Conservation (phyloP, 176 grass and related monocot species). For the Paspalum notatum region DNA sequence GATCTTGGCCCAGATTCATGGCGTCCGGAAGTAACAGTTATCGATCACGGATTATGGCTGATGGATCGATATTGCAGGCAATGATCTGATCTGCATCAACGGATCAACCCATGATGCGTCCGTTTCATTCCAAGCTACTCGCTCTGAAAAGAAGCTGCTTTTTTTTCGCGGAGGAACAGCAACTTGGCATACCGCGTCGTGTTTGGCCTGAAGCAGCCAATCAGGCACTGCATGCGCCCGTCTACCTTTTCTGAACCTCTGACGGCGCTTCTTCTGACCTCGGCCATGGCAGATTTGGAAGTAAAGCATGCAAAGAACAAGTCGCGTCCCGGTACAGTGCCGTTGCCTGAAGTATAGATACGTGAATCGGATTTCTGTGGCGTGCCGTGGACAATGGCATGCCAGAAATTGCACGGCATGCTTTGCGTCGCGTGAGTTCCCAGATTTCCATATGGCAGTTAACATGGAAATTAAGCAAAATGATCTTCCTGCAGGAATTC, state of each 20-base stretch:
- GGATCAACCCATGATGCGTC: not conserved
- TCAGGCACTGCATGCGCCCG: not conserved
- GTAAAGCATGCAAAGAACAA: not conserved
- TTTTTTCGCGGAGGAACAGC: not conserved
- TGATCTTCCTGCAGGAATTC: too few species aligned
- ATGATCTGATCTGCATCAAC: not conserved
- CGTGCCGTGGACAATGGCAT: slow-evolving; percentile 36
- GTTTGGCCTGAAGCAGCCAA: not conserved
- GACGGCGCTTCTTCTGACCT: not conserved
- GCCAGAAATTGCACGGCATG: slow-evolving; percentile 42
- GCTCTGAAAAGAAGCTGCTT: not conserved
- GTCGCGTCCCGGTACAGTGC: not conserved
- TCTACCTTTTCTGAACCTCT: not conserved
- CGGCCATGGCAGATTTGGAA: not conserved
- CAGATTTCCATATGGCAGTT: not conserved
- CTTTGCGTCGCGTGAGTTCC: slow-evolving; percentile 18
- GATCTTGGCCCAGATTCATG: not conserved
- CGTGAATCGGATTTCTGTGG: slow-evolving; percentile 29
- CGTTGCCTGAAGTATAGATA: not conserved
- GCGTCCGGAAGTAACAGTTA: not conserved
- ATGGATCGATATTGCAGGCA: not conserved
- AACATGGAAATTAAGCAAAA: too few species aligned
- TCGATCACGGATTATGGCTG: not conserved
- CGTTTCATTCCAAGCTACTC: not conserved
- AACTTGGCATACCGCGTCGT: not conserved